phyloP scores from a whole-genome alignment of 2,329 filamentous ascomycete species.

The Coniochaeta sp. region DNA sequence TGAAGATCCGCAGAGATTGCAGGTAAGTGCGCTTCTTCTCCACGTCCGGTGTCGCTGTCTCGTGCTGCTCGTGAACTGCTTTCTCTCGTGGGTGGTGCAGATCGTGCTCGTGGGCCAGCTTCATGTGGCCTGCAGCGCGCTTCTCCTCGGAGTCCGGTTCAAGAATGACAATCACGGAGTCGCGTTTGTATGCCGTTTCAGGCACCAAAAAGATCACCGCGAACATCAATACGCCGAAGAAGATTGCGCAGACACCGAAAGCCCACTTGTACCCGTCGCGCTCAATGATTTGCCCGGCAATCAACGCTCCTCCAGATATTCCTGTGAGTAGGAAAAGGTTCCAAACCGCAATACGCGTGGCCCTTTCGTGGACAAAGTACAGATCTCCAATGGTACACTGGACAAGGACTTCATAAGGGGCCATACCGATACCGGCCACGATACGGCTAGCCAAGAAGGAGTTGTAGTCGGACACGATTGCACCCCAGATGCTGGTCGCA shows the following conservation, averaged over 20 bases:
- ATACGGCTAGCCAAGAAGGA: constrained; percentile 39
- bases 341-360: constrained; percentile 33
- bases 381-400: constrained; percentile 42
- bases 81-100: constrained; percentile 7
- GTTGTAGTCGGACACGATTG: constrained; percentile 31
- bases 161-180: constrained; percentile 11
- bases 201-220: constrained; percentile 41
- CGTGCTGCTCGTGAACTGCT: constrained; percentile 3
- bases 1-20: constrained; percentile 26
- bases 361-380: constrained; percentile 39
- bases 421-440: constrained; percentile 40
- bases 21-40: constrained; percentile 25
- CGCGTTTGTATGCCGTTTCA: constrained; percentile 39
- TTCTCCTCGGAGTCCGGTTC: constrained; percentile 3
- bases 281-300: constrained; percentile 33
- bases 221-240: constrained; percentile 34
- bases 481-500: constrained; percentile 39
- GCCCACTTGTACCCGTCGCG: constrained; percentile 35
- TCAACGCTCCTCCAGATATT: constrained; percentile 31
- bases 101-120: constrained; percentile 13
- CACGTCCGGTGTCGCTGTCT: not conserved
- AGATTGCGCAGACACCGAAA: constrained; percentile 38
- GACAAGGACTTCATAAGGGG: constrained; percentile 43
- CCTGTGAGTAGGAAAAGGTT: constrained; percentile 32
- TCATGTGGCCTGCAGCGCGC: constrained; percentile 7